Evolutionary conservation across 2,329 filamentous ascomycete species (phyloP), one percentile per base, ranked within the genome.

Genomic region (Aspergillus cejpii): DNA sequence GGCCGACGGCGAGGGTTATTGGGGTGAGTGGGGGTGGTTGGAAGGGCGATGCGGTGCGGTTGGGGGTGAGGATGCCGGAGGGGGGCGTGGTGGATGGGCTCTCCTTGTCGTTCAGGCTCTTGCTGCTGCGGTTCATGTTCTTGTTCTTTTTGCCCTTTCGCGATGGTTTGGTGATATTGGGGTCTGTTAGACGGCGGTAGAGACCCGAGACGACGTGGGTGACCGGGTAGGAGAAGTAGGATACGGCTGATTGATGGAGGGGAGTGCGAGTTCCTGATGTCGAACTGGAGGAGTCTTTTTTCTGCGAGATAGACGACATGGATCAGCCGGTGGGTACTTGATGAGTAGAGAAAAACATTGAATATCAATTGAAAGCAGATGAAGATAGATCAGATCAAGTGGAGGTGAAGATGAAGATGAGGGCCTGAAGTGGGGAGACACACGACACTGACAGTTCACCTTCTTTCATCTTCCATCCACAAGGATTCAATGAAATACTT

Each of bases 1-100:
- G 3, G 84, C 88, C 56, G 26, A 55, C 47, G 1, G 73, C 69
- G 27, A 97, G 75, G 3, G 76, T 73, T 17, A 97, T 70, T 0
- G 91, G 87, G 45, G 91, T 90, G 39, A 97, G 78, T 0, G 90
- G 90, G 8, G 91, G 91, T 1, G 89, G 88, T 55, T 89, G 85
- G 65, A 94, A 89, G 1, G 88, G 89, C 10, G 85, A 89, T 5
- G 79, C 77, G 42, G 78, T 81, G 53, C 86, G 80, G 45, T 73
- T 71, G 6, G 71, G 71, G 37, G 58, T 67, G 57, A 45, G 77
- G 72, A 51, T 75, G 8, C 74, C 69, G 20, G 78, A 80, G 56
- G 51, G 28, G 31, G 48, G 54, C 24, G 50, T 52, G 26, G 48
- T 44, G 34, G 54, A 52, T 31, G 19, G 38, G 41, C 36, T 27